Conservation (phyloP, 2,329 filamentous ascomycete genomes). For the Harringtonia aguacate region DNA sequence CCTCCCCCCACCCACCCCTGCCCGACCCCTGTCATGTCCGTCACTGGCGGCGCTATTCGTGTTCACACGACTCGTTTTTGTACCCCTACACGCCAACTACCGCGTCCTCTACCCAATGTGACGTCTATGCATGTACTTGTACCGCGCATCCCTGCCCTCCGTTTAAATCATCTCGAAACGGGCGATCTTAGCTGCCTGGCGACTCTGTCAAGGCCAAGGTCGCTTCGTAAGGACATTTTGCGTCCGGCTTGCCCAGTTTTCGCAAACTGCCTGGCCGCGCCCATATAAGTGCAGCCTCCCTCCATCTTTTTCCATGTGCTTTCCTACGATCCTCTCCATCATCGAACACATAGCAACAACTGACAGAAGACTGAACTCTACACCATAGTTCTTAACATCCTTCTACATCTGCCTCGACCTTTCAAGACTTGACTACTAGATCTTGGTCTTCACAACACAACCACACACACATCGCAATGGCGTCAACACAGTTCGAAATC, state of each 20-base stretch:
- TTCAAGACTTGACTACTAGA: background rate
- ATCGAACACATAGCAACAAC: background rate
- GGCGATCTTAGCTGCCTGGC: slow-evolving; percentile 8
- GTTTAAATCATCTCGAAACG: slow-evolving; percentile 11
- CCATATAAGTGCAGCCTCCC: background rate
- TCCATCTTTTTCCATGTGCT: background rate
- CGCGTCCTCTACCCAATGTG: background rate
- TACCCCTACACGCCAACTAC: background rate
- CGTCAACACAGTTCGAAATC: slow-evolving; percentile 29
- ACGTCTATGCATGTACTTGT: too few relatives aligned
- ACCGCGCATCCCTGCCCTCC: background rate
- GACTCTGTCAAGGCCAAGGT: background rate
- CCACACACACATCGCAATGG: slow-evolving; percentile 8
- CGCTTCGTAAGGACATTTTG: background rate
- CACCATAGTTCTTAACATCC: background rate
- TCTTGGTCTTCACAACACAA: slow-evolving; percentile 1
- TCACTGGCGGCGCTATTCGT: slow-evolving; percentile 3
- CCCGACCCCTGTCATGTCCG: background rate
- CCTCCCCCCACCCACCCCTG: background rate
- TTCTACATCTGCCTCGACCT: too few relatives aligned
- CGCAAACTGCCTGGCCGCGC: too few relatives aligned
- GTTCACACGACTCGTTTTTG: slow-evolving; percentile 5
- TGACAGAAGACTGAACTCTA: background rate
- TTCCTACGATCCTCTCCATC: background rate
- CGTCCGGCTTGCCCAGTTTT: background rate